A percentile compares a stretch with the other conserved stretches of the same genome.
Evolutionary conservation across 768 basidiomycete genomes (phyloP).

Genomic region (Baorangia bicolor): DNA sequence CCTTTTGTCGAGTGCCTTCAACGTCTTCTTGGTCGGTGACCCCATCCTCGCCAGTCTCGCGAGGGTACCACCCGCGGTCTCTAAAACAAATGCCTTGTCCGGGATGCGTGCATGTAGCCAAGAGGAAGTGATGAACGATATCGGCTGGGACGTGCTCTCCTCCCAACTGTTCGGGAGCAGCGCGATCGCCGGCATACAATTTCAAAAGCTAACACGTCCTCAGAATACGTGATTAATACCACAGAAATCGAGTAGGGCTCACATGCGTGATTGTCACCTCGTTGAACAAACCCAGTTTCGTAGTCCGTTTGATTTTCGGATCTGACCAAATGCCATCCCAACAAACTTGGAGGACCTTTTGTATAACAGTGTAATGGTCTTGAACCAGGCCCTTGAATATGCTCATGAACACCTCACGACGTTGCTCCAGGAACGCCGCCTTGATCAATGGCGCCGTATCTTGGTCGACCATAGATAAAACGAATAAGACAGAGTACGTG

Average conservation of each 20-base stretch:
- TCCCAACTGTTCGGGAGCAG: constrained; percentile 44
- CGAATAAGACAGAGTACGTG: constrained; percentile 68
- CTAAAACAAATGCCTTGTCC: constrained; percentile 86
- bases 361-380: constrained; percentile 61
- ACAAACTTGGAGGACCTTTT: constrained; percentile 66
- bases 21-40: constrained; percentile 39
- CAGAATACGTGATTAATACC: not conserved
- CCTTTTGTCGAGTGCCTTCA: constrained; percentile 31
- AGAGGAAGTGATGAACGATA: constrained; percentile 82
- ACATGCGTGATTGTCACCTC: constrained; percentile 67
- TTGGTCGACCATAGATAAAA: constrained; percentile 67
- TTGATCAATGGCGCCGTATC: constrained; percentile 53
- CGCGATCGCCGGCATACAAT: constrained; percentile 72
- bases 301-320: constrained; percentile 63
- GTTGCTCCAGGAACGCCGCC: constrained; percentile 66
- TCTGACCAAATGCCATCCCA: constrained; percentile 82
- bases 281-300: constrained; percentile 71
- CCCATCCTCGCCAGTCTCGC: constrained; percentile 50
- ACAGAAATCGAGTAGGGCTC: constrained; percentile 14
- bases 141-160: constrained; percentile 67
- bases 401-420: constrained; percentile 57
- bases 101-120: constrained; percentile 78
- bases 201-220: constrained; percentile 54
- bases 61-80: constrained; percentile 89
- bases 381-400: constrained; percentile 73